Conservation (phyloP, 2,329 filamentous ascomycete genomes). For the Colletotrichum plurivorum region DNA sequence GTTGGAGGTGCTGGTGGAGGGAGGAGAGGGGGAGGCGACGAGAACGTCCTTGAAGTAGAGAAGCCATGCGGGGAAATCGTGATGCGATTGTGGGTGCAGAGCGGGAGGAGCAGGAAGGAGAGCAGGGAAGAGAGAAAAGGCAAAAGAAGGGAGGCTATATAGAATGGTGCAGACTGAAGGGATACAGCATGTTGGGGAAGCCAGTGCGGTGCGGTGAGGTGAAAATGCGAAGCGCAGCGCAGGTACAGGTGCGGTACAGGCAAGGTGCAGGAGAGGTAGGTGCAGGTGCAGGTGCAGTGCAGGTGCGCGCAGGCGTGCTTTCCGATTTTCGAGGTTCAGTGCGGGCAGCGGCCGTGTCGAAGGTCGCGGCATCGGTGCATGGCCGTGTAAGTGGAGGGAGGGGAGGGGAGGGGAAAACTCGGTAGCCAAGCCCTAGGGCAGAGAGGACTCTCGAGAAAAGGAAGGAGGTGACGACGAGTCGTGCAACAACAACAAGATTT, state of each 20-base stretch:
- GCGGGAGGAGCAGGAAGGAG: conserved; percentile 18
- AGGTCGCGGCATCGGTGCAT: not conserved
- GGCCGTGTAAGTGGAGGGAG: conserved; percentile 32
- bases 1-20: conserved; percentile 9
- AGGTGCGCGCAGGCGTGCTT: too few species aligned
- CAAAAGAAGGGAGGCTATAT: conserved; percentile 33
- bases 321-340: conserved; percentile 21
- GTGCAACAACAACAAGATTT: conserved; percentile 7
- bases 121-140: conserved; percentile 9
- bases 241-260: not conserved
- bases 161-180: conserved; percentile 35
- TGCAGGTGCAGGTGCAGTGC: too few species aligned
- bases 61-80: conserved; percentile 32
- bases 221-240: not conserved
- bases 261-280: not conserved
- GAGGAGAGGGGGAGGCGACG: conserved; percentile 36
- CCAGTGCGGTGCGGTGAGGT: conserved; percentile 30
- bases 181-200: conserved; percentile 38
- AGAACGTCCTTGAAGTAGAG: conserved; percentile 31
- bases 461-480: conserved; percentile 3
- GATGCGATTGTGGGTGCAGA: conserved; percentile 1
- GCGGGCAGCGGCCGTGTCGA: conserved; percentile 22
- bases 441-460: not conserved
- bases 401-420: not conserved
- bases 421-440: conserved; percentile 8